These are phyloP conservation scores for Paraphoma chrysanthemicola DNA, from an alignment of 2,329 filamentous ascomycete genomes.

Conservation along the genomic window DNA sequence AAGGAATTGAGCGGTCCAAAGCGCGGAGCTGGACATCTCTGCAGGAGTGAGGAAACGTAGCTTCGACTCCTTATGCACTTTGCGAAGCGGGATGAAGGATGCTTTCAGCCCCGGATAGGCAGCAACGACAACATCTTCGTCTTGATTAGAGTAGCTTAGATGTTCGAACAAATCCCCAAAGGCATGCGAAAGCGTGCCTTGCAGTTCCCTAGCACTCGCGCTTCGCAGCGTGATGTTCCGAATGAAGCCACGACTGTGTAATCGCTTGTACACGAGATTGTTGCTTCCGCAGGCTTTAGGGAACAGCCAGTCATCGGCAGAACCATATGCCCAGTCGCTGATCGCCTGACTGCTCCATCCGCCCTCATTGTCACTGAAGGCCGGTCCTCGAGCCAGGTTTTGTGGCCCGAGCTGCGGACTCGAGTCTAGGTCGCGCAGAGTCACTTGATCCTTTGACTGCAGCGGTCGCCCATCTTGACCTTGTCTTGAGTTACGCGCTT, in stretches of 20 bases:
- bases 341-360: conserved; percentile 59
- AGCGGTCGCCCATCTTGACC: conserved; percentile 8
- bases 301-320: conserved; percentile 65
- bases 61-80: conserved; percentile 75
- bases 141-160: conserved; percentile 34
- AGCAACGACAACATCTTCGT: conserved; percentile 33
- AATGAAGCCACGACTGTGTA: conserved; percentile 77
- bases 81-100: conserved; percentile 77
- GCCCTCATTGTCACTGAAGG: conserved; percentile 48
- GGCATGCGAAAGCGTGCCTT: conserved; percentile 66
- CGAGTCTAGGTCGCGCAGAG: conserved; percentile 31
- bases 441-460: conserved; percentile 1
- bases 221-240: conserved; percentile 68
- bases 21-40: conserved; percentile 75
- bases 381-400: conserved; percentile 15
- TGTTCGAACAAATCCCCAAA: conserved; percentile 63
- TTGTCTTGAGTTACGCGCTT: conserved; percentile 32
- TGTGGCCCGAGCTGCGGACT: conserved; percentile 23
- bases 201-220: conserved; percentile 71
- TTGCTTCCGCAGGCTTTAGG: conserved; percentile 72
- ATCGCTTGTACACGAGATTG: conserved; percentile 70
- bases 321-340: conserved; percentile 55
- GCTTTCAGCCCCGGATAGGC: conserved; percentile 66
- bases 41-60: conserved; percentile 73
- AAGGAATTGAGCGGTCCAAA: conserved; percentile 76